Base-by-base conservation (phyloP, 169 alveolate species). In the Miamiensis avidus region DNA sequence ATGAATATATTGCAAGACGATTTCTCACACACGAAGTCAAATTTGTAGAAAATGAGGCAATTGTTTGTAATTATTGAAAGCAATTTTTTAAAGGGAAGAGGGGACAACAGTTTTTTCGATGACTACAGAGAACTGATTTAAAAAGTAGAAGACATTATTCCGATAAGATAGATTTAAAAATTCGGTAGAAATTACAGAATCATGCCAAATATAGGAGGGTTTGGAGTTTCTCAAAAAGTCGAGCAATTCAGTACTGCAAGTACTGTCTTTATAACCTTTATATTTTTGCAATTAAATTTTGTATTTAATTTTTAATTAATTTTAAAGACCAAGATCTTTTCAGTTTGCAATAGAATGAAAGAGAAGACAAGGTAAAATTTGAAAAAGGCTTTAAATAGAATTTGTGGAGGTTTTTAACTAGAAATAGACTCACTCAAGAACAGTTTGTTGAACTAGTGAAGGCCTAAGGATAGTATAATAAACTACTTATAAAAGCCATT, bases 21-120 rank as follows among this genome's bases (percentile, higher is more conserved):
- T 33, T 86, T 86, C 65, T 83, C 82, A 1, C 65, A 81, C n/a
- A 81, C 81, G 1, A 82, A 82, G 31, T 11, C 20, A 11, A 49
- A 49, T 33, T 74, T 74, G 64, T 65, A 30, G 73, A 79, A 49
- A 16, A 74, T 29, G 69, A 86, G 75, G 73, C 81, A 81, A 25
- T 49, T 75, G 20, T 81, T 86, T 20, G 84, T 75, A 74, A 81
- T 81, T 27, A 31, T 86, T 31, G 90, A 86, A 33, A 86, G 84
- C 64, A 86, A 86, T 81, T 86, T 49, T 49, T 11, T 81, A 29
- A 74, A 82, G 75, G 84, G 81, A n/a, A 81, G 75, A 65, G 81
- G 79, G 31, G 86, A 81, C 33, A 78, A 81, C 27, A 28, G 64
- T 4, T 78, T 75, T 32, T 75, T 75, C 25, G 85, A 86, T 79